Percentiles rank a stretch among this genome's conserved stretches.
These are phyloP conservation scores for Scleroderma citrinum DNA, from an alignment of 768 basidiomycete species.

Conservation along the genomic window DNA sequence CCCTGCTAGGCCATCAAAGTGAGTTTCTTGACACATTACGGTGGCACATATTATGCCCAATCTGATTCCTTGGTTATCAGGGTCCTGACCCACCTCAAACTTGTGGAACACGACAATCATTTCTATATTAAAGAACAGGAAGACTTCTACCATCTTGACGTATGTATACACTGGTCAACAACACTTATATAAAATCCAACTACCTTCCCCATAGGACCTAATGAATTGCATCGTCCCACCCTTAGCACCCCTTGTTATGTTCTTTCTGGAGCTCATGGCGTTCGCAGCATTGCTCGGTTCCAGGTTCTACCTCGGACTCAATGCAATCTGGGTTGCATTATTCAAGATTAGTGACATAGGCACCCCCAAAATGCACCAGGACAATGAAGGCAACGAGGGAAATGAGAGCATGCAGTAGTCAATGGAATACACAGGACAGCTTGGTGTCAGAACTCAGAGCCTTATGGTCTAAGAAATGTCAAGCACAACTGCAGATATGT, in stretches of 20 bases:
- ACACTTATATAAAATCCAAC: not conserved
- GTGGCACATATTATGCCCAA: not conserved
- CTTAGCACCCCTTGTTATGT: not conserved
- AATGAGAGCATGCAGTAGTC: too few relatives aligned
- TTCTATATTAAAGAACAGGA: conserved; percentile 51
- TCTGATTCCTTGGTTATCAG: conserved; percentile 17
- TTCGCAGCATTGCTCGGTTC: not conserved
- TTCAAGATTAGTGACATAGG: not conserved
- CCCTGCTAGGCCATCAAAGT: conserved; percentile 31
- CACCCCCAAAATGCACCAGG: too few relatives aligned
- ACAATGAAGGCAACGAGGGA: too few relatives aligned
- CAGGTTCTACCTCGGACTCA: not conserved
- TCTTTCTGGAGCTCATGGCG: not conserved
- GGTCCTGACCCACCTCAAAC: conserved; percentile 41
- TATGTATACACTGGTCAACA: not conserved
- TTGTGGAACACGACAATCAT: conserved; percentile 36
- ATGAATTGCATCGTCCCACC: not conserved
- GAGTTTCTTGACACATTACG: not conserved
- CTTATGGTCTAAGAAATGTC: too few relatives aligned
- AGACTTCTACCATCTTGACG: conserved; percentile 46
- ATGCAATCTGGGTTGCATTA: not conserved
- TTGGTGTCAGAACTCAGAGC: too few relatives aligned
- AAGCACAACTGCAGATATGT: too few relatives aligned
- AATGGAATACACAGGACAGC: too few relatives aligned
- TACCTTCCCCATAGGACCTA: not conserved